phyloP scores from a whole-genome alignment of 2,329 filamentous ascomycete genomes.

The Pseudogymnoascus sp. region DNA sequence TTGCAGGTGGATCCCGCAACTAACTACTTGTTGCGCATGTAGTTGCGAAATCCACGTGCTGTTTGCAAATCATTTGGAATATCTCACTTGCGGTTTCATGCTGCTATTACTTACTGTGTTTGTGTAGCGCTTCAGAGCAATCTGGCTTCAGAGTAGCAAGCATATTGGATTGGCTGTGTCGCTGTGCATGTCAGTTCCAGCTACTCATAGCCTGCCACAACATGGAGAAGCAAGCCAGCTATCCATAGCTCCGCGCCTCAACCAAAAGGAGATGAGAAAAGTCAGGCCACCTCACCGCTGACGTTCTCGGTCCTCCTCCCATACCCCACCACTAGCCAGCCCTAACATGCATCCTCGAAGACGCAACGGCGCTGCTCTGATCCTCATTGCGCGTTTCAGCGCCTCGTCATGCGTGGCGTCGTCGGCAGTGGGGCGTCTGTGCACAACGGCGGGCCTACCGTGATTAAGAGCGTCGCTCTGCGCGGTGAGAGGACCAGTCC shows the following conservation, averaged over 20 bases:
- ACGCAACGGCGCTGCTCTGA: background rate
- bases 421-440: background rate
- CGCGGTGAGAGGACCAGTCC: background rate
- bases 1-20: background rate
- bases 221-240: background rate
- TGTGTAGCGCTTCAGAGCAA: background rate
- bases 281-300: background rate
- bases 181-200: background rate
- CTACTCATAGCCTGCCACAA: background rate
- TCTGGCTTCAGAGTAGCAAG: background rate
- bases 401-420: background rate
- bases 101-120: background rate
- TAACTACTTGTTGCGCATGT: background rate
- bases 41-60: background rate
- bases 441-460: background rate
- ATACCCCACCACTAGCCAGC: background rate
- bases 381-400: background rate
- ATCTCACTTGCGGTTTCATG: background rate
- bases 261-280: background rate
- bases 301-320: background rate
- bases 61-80: background rate
- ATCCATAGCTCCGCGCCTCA: background rate
- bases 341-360: background rate
- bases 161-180: background rate
- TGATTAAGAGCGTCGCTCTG: background rate